Conservation (phyloP, 345 rosid genomes). For the Linum lewisii region DNA sequence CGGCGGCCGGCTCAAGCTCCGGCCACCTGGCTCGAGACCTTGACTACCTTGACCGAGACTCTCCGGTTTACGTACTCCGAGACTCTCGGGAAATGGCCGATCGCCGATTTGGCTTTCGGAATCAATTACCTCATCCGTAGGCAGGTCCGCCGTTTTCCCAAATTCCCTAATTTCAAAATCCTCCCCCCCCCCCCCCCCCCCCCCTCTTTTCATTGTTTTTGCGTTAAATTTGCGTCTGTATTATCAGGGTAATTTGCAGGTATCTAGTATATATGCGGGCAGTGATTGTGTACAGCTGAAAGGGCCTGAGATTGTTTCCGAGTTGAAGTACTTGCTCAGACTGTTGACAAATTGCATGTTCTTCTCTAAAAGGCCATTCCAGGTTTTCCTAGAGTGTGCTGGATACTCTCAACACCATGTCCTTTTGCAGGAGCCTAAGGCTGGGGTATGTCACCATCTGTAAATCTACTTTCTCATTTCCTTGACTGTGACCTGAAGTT, state of each 20-base stretch:
- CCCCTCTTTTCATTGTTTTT: not conserved
- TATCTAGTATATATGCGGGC: constrained; percentile 83
- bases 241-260: constrained; percentile 58
- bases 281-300: constrained; percentile 43
- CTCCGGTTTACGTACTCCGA: constrained; percentile 85
- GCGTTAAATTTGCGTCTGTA: too few relatives aligned
- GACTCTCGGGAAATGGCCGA: constrained; percentile 97
- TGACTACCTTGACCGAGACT: constrained; percentile 77
- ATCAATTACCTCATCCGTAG: constrained; percentile 74
- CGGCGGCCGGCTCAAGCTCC: constrained; percentile 91
- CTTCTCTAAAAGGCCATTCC: constrained; percentile 90
- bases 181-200: too few relatives aligned
- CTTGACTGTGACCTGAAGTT: too few relatives aligned
- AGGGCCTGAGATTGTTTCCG: constrained; percentile 57
- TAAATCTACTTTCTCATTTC: too few relatives aligned
- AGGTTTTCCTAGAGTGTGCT: constrained; percentile 68
- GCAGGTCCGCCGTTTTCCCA: not conserved
- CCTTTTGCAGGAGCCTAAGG: constrained; percentile 90
- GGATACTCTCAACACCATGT: constrained; percentile 71
- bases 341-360: constrained; percentile 75
- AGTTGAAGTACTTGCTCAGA: constrained; percentile 52
- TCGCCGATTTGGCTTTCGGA: constrained; percentile 92
- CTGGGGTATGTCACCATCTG: constrained; percentile 53
- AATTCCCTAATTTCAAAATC: not conserved
- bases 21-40: constrained; percentile 86